phyloP scores from a whole-genome alignment of 1,284 basidiomycete species.

The Cystodermella granulosa region DNA sequence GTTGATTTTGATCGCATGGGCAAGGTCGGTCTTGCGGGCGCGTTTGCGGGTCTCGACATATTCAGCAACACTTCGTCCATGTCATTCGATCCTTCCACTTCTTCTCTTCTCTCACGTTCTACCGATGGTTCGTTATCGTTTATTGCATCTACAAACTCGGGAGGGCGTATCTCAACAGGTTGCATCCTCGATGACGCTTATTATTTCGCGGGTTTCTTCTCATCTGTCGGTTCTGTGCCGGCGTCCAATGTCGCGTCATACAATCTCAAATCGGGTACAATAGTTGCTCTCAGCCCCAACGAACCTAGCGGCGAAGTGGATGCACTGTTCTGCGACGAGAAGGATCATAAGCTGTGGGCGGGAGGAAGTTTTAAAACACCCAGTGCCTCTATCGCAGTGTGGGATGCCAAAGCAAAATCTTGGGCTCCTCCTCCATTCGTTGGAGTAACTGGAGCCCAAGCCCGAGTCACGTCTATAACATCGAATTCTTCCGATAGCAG shows the following conservation, averaged over 20 bases:
- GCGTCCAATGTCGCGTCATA: slow-evolving; percentile 73
- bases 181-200: slow-evolving; percentile 60
- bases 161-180: slow-evolving; percentile 62
- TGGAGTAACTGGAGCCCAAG: slow-evolving; percentile 69
- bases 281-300: slow-evolving; percentile 56
- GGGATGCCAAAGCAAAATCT: slow-evolving; percentile 58
- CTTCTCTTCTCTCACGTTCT: slow-evolving; percentile 66
- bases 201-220: slow-evolving; percentile 76
- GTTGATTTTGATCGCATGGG: slow-evolving; percentile 92
- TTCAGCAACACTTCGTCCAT: slow-evolving; percentile 54
- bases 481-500: slow-evolving; percentile 67
- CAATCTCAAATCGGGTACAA: slow-evolving; percentile 52
- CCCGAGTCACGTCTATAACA: slow-evolving; percentile 72
- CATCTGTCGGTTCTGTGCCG: slow-evolving; percentile 54
- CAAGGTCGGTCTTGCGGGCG: slow-evolving; percentile 77
- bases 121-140: slow-evolving; percentile 57
- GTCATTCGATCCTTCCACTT: slow-evolving; percentile 62
- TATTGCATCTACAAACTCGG: slow-evolving; percentile 65
- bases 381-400: slow-evolving; percentile 72
- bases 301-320: slow-evolving; percentile 70
- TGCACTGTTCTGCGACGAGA: slow-evolving; percentile 77
- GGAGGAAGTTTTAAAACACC: slow-evolving; percentile 79
- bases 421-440: slow-evolving; percentile 80
- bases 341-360: slow-evolving; percentile 71
- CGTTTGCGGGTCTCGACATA: slow-evolving; percentile 80